A percentile compares a stretch with the other conserved stretches of the same genome.
These are phyloP conservation scores for Zasmidium cellare DNA, from an alignment of 2,329 filamentous ascomycete genomes.

Conservation along the genomic window DNA sequence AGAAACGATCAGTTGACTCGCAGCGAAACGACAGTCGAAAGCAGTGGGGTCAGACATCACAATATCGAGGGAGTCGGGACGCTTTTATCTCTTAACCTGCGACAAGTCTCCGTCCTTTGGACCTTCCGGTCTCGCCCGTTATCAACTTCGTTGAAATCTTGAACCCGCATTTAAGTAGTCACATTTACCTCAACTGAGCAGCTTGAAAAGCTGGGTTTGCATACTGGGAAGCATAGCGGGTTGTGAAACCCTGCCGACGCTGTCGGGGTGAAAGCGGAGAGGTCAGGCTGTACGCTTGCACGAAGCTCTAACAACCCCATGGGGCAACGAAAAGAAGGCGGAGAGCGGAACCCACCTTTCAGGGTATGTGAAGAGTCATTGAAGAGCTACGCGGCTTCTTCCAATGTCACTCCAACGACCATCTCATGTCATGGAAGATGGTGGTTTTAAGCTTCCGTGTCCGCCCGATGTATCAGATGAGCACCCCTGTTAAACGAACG, in stretches of 20 bases:
- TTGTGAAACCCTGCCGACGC: too few species aligned
- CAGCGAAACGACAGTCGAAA: not conserved
- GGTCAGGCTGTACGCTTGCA: not conserved
- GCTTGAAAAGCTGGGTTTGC: too few species aligned
- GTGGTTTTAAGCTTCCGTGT: not conserved
- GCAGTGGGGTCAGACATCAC: not conserved
- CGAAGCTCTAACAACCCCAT: not conserved
- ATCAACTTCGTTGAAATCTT: not conserved
- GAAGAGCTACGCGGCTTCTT: too few species aligned
- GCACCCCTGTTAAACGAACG: not conserved
- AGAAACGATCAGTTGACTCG: not conserved
- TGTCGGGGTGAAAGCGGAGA: not conserved
- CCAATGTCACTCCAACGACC: not conserved
- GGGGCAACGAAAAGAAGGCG: not conserved
- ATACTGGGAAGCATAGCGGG: too few species aligned
- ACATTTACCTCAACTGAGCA: too few species aligned
- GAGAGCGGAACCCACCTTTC: too few species aligned
- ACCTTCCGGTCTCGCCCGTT: not conserved
- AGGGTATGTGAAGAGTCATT: too few species aligned
- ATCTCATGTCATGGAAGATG: not conserved
- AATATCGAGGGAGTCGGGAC: not conserved
- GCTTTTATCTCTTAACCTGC: not conserved
- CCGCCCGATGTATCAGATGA: not conserved
- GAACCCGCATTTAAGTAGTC: too few species aligned
- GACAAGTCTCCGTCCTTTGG: not conserved